Evolutionary conservation across 305 asterid genomes (phyloP), one percentile per base, ranked within the genome.

Genomic region (Solanum hybrid): DNA sequence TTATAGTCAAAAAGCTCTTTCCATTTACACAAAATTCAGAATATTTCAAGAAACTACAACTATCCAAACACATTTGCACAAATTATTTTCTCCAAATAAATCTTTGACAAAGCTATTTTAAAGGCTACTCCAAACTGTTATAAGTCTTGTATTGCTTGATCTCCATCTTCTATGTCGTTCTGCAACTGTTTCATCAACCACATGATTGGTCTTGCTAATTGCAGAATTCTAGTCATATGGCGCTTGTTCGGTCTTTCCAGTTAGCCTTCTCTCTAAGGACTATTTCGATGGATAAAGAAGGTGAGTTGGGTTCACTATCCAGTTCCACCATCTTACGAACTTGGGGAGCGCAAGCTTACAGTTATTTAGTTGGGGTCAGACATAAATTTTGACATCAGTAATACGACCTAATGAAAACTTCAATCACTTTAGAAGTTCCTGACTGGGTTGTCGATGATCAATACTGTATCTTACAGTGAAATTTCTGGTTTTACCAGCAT

Each of bases 211-310:
- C 32, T 78, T 79, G 40, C 87, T 85, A 38, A 71, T 69, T 89
- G 37, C 95, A 93, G 95, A 91, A 76, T 81, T 92, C 94, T 79
- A 91, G 91, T 90, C 92, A 91, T 90, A 89, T 90, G 92, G 93
- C 93, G 72, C 90, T 93, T 66, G 93, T 91, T 86, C 94, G 92
- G 86, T 92, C 93, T 76, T 92, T 93, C 88, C 95, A 93, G 93
- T 90, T 93, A 89, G 94, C 93, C 73, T 91, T 93, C 78, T 93
- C 95, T 91, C 92, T 93, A 12, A 90, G 93, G 90, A 89, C 89
- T 89, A 86, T 91, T 89, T 90, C 93, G 76, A 89, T 91, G 80
- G 92, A 92, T 76, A 91, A 86, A 69, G 91, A 91, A 88, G 95
- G 95, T 92, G 89, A 87, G 93, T 88, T 86, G 89, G 80, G 88